Percentiles rank a stretch among this genome's conserved stretches.
Evolutionary conservation across 2,329 filamentous ascomycete species (phyloP).

Genomic region (Corniculantispora saksenae): DNA sequence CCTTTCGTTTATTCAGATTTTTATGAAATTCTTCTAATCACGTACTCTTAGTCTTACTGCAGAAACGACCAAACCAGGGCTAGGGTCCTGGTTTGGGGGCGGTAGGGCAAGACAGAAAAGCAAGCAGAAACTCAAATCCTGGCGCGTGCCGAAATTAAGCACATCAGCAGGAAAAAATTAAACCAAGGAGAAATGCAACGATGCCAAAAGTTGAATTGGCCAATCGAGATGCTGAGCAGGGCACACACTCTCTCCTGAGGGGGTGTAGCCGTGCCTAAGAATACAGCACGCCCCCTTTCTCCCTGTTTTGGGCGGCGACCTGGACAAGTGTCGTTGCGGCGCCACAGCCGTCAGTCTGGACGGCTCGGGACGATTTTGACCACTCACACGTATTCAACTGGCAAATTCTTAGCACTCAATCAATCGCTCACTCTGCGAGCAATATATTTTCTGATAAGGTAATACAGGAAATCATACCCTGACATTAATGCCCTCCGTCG

Average conservation of each 20-base stretch:
- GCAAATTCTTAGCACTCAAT: neutral
- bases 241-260: neutral
- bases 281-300: neutral
- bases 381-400: neutral
- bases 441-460: too few relatives aligned
- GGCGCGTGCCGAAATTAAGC: neutral
- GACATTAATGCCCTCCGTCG: too few relatives aligned
- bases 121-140: too few relatives aligned
- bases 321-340: neutral
- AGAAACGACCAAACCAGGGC: too few relatives aligned
- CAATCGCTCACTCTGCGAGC: too few relatives aligned
- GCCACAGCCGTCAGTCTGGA: neutral
- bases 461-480: too few relatives aligned
- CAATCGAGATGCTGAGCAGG: neutral
- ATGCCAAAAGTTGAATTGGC: conserved; percentile 3
- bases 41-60: too few relatives aligned
- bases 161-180: neutral
- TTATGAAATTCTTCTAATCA: too few relatives aligned
- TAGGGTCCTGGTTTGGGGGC: too few relatives aligned
- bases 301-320: neutral
- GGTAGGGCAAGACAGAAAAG: too few relatives aligned
- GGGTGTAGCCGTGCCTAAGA: too few relatives aligned
- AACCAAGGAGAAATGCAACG: conserved; percentile 1
- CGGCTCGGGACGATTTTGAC: neutral
- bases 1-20: too few relatives aligned